These are phyloP conservation scores for Psilocybe tampanensis DNA, from an alignment of 768 basidiomycete genomes.

Conservation along the genomic window DNA sequence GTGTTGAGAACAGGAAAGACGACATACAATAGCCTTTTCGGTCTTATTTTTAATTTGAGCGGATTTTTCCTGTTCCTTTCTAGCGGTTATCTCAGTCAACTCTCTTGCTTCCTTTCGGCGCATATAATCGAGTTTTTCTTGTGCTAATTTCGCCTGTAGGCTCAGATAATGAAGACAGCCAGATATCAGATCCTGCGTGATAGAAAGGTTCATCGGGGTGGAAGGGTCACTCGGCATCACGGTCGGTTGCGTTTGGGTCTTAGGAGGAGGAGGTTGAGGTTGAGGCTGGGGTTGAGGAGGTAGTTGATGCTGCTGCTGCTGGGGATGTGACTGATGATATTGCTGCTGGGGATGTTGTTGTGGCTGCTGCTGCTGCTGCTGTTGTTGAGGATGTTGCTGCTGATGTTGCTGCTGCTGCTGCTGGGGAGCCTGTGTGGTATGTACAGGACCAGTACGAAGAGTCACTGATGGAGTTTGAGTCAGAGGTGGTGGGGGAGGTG, in stretches of 20 bases:
- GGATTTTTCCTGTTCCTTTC: slow-evolving; percentile 22
- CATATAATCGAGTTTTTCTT: slow-evolving; percentile 71
- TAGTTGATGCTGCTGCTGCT: slow-evolving; percentile 4
- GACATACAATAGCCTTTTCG: slow-evolving; percentile 61
- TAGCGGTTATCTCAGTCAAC: slow-evolving; percentile 47
- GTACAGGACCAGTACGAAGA: slow-evolving; percentile 9
- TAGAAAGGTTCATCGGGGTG: slow-evolving; percentile 17
- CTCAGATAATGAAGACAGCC: slow-evolving; percentile 49
- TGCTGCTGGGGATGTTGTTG: neutral
- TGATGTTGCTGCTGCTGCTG: slow-evolving; percentile 16
- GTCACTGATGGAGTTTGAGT: slow-evolving; percentile 17
- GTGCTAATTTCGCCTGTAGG: slow-evolving; percentile 68
- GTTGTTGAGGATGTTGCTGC: slow-evolving; percentile 11
- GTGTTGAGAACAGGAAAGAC: neutral
- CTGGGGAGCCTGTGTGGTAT: slow-evolving; percentile 10
- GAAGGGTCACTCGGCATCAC: slow-evolving; percentile 1
- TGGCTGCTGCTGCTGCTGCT: slow-evolving; percentile 3
- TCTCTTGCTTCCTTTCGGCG: slow-evolving; percentile 71
- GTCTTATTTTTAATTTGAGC: slow-evolving; percentile 57
- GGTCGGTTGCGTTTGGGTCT: neutral
- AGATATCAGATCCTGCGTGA: slow-evolving; percentile 25
- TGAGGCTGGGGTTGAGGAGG: slow-evolving; percentile 6
- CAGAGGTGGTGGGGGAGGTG: slow-evolving; percentile 26
- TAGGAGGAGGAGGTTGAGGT: neutral
- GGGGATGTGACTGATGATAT: slow-evolving; percentile 12